Conservation (phyloP, 2,329 filamentous ascomycete genomes). For the Fusarium sublunatum region DNA sequence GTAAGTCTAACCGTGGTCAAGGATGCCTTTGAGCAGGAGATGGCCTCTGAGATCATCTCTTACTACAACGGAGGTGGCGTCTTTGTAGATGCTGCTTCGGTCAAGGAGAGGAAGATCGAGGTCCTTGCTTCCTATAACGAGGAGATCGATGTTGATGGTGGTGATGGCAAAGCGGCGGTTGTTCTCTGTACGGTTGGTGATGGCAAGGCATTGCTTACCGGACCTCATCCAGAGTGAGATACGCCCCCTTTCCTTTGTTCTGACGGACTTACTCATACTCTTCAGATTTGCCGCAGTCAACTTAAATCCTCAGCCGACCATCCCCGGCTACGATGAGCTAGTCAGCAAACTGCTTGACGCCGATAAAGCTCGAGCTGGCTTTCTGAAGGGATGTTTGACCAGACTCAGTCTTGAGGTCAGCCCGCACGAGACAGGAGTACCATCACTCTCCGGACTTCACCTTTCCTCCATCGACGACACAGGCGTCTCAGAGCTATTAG, state of each 20-base stretch:
- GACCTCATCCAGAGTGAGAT: slow-evolving; percentile 87
- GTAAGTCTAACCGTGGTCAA: slow-evolving; percentile 73
- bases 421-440: slow-evolving; percentile 74
- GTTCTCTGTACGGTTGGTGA: slow-evolving; percentile 86
- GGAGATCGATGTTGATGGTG: slow-evolving; percentile 79
- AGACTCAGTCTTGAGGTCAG: slow-evolving; percentile 87
- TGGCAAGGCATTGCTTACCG: slow-evolving; percentile 82
- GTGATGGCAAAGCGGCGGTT: slow-evolving; percentile 78
- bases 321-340: slow-evolving; percentile 76
- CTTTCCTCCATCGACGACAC: slow-evolving; percentile 75
- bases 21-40: slow-evolving; percentile 64
- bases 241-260: neutral
- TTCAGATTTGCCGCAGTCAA: slow-evolving; percentile 84
- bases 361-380: slow-evolving; percentile 76
- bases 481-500: slow-evolving; percentile 75
- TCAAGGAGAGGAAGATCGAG: slow-evolving; percentile 74
- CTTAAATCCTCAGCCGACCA: slow-evolving; percentile 72
- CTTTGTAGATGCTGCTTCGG: slow-evolving; percentile 81
- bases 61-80: slow-evolving; percentile 97
- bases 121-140: slow-evolving; percentile 84
- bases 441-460: slow-evolving; percentile 84
- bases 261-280: neutral
- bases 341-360: slow-evolving; percentile 75
- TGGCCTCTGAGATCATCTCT: slow-evolving; percentile 73
- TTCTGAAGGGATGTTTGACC: slow-evolving; percentile 80